Conservation (phyloP, 768 basidiomycete species). For the Plicaturopsis crispa region DNA sequence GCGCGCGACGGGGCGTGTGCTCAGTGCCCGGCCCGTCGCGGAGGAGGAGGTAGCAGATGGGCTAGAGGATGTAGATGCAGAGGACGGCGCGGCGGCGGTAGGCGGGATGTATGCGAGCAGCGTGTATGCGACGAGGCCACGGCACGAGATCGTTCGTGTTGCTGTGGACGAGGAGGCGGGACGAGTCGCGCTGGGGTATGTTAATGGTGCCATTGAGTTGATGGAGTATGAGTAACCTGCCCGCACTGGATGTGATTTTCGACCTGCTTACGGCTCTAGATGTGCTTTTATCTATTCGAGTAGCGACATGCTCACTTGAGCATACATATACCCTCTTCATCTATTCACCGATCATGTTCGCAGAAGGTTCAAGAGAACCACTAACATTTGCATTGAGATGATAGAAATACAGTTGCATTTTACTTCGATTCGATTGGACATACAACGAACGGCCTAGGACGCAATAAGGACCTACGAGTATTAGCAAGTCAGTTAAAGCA, state of each 20-base stretch:
- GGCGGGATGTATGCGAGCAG: too few relatives aligned
- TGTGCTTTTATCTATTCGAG: too few relatives aligned
- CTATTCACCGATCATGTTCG: too few relatives aligned
- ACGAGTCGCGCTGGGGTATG: constrained; percentile 24
- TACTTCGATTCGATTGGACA: too few relatives aligned
- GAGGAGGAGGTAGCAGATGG: constrained; percentile 3
- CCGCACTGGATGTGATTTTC: too few relatives aligned
- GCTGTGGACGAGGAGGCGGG: constrained; percentile 33
- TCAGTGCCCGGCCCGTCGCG: constrained; percentile 14
- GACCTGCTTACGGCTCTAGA: too few relatives aligned
- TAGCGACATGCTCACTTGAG: too few relatives aligned
- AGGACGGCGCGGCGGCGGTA: constrained; percentile 18
- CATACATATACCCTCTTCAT: too few relatives aligned
- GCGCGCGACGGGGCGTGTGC: constrained; percentile 42
- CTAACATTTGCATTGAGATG: too few relatives aligned
- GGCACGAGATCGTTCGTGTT: constrained; percentile 39
- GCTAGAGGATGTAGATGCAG: neutral
- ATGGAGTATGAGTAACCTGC: constrained; percentile 40
- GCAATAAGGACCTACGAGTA: constrained; percentile 42
- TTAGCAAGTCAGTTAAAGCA: neutral
- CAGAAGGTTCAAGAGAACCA: too few relatives aligned
- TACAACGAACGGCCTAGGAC: too few relatives aligned
- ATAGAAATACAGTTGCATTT: too few relatives aligned
- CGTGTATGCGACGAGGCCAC: constrained; percentile 38
- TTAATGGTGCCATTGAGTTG: constrained; percentile 40